These are phyloP conservation scores for Suillus cothurnatus DNA, from an alignment of 768 basidiomycete species.

Conservation along the genomic window DNA sequence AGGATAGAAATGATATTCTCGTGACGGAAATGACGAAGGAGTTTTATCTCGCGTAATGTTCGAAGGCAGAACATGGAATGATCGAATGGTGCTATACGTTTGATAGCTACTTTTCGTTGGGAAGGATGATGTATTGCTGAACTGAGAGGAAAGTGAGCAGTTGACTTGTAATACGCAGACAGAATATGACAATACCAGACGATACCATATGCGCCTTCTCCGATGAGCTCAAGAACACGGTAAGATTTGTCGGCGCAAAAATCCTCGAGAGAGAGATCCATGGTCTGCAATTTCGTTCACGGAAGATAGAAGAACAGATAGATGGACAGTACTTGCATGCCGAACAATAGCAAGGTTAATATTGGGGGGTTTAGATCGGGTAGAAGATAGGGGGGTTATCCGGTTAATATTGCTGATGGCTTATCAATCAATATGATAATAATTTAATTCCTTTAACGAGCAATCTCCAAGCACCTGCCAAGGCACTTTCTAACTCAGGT, in stretches of 20 bases:
- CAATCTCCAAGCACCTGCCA: conserved; percentile 5
- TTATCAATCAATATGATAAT: conserved; percentile 8
- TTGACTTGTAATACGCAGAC: not conserved
- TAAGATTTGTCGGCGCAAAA: conserved; percentile 62
- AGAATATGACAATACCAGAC: conserved; percentile 53
- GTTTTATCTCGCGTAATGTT: conserved; percentile 89
- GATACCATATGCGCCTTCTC: conserved; percentile 95
- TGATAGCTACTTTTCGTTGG: conserved; percentile 89
- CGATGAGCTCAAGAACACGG: conserved; percentile 80
- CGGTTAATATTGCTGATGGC: conserved; percentile 6
- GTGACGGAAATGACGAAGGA: conserved; percentile 84
- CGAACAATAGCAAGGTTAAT: not conserved
- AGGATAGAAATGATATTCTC: conserved; percentile 94
- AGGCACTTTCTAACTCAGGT: conserved; percentile 1
- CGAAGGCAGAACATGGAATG: conserved; percentile 90
- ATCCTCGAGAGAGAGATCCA: conserved; percentile 37
- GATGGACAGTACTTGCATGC: conserved; percentile 5
- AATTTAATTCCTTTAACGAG: conserved; percentile 9
- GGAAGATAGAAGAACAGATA: not conserved
- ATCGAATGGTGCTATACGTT: conserved; percentile 94
- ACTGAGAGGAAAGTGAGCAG: conserved; percentile 33
- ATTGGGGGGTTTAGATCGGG: not conserved
- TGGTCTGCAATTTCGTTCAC: conserved; percentile 12
- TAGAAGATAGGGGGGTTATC: not conserved
- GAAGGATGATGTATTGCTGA: conserved; percentile 80